Percentiles rank a stretch among this genome's conserved stretches.
Evolutionary conservation across 768 basidiomycete genomes (phyloP).

Genomic region (Arthromyces matolae): DNA sequence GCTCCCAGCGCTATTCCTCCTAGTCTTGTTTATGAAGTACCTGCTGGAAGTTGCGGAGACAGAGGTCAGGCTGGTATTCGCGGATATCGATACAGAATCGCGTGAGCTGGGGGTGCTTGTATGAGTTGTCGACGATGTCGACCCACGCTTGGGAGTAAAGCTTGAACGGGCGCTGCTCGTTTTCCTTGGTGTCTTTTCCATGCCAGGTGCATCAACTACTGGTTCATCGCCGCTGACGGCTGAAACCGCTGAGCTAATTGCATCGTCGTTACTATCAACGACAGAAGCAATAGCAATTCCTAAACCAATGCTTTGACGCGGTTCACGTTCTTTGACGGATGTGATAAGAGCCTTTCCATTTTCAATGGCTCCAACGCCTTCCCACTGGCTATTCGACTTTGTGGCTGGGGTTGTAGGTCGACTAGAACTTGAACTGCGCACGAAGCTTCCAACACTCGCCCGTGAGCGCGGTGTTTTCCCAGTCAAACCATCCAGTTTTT

Average conservation of each 20-base stretch:
- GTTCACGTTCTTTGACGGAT: conserved; percentile 44
- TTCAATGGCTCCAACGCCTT: conserved; percentile 52
- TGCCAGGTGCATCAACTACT: conserved; percentile 34
- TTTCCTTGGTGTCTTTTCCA: conserved; percentile 72
- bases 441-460: conserved; percentile 71
- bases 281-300: conserved; percentile 31
- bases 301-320: conserved; percentile 33
- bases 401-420: conserved; percentile 73
- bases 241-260: conserved; percentile 37
- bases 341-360: conserved; percentile 32
- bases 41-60: conserved; percentile 69
- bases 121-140: conserved; percentile 85
- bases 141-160: conserved; percentile 83
- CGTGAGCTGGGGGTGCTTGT: conserved; percentile 80
- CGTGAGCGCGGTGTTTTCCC: conserved; percentile 74
- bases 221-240: conserved; percentile 61
- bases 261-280: conserved; percentile 38
- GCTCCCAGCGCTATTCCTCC: conserved; percentile 83
- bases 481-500: conserved; percentile 87
- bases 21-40: conserved; percentile 63
- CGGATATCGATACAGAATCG: conserved; percentile 82
- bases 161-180: conserved; percentile 58
- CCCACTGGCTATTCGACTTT: conserved; percentile 69
- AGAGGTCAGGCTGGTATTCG: conserved; percentile 74
- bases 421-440: conserved; percentile 60